Percentiles rank a stretch among this genome's conserved stretches.
Evolutionary conservation across 805 yeast genomes (phyloP).

Genomic region (Sporopachydermia quercuum): DNA sequence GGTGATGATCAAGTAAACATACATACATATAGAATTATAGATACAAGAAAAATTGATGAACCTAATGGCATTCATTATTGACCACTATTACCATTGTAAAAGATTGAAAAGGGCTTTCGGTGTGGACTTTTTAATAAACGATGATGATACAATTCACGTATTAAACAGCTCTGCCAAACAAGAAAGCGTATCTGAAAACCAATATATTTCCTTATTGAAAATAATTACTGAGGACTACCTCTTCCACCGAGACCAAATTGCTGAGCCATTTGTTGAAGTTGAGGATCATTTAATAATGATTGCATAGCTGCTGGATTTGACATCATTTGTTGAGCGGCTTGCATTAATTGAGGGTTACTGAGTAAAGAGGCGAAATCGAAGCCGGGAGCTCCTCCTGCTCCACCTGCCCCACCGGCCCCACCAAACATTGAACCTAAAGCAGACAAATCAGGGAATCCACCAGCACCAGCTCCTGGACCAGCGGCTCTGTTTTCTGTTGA

Average conservation of each 20-base stretch:
- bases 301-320: constrained; percentile 65
- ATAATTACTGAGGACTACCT: no score
- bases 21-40: no score
- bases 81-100: no score
- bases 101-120: no score
- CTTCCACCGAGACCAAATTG: constrained; percentile 56
- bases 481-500: constrained; percentile 15
- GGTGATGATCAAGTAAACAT: no score
- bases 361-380: constrained; percentile 54
- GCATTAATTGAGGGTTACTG: constrained; percentile 85
- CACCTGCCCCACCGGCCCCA: constrained; percentile 23
- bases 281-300: constrained; percentile 68
- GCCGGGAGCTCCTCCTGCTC: constrained; percentile 51
- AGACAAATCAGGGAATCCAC: constrained; percentile 67
- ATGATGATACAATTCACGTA: no score
- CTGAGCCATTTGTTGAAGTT: constrained; percentile 71
- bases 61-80: no score
- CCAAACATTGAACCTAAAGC: constrained; percentile 44
- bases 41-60: no score
- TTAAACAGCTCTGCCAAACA: no score
- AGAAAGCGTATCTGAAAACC: no score
- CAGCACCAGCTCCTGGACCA: constrained; percentile 23
- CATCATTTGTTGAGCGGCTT: constrained; percentile 82
- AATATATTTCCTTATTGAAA: no score
- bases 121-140: no score